A percentile compares a stretch with the other conserved stretches of the same genome.
These are phyloP conservation scores for Suillus sp. DNA, from an alignment of 768 basidiomycete species.

Conservation along the genomic window DNA sequence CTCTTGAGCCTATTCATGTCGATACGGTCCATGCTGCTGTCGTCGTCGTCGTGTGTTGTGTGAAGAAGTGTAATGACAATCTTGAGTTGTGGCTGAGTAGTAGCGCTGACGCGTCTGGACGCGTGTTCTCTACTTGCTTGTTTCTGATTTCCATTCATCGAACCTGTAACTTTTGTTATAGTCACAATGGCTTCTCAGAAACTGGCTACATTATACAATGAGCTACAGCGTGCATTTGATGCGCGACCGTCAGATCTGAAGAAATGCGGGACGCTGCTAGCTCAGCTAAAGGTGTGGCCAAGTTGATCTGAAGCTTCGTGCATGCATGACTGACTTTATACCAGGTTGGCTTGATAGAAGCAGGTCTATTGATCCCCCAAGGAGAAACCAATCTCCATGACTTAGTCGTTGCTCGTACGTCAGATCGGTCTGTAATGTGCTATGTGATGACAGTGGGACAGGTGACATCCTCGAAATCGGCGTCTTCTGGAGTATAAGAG, in stretches of 20 bases:
- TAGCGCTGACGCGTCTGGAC: slow-evolving; percentile 57
- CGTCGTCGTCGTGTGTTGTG: slow-evolving; percentile 11
- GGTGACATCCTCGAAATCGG: slow-evolving; percentile 96
- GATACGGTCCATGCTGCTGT: slow-evolving; percentile 58
- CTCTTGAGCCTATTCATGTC: slow-evolving; percentile 88
- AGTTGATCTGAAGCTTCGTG: neutral
- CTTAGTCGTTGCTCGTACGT: slow-evolving; percentile 73
- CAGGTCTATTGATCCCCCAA: slow-evolving; percentile 76
- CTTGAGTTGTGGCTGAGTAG: slow-evolving; percentile 24
- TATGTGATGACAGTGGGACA: slow-evolving; percentile 32
- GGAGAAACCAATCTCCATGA: slow-evolving; percentile 64
- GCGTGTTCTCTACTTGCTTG: slow-evolving; percentile 28
- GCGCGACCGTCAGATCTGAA: slow-evolving; percentile 67
- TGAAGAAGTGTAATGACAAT: slow-evolving; percentile 19
- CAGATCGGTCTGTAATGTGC: neutral
- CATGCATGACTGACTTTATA: slow-evolving; percentile 3
- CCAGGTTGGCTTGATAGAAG: slow-evolving; percentile 77
- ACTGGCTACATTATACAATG: slow-evolving; percentile 62
- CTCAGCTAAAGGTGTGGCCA: slow-evolving; percentile 70
- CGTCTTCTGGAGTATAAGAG: slow-evolving; percentile 89
- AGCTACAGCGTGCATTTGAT: slow-evolving; percentile 68
- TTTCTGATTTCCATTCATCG: slow-evolving; percentile 1
- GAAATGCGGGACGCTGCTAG: slow-evolving; percentile 61
- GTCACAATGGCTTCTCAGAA: slow-evolving; percentile 51
- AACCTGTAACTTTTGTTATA: neutral